phyloP scores from a whole-genome alignment of 257 asterid species.

The Fraxinus excelsior region DNA sequence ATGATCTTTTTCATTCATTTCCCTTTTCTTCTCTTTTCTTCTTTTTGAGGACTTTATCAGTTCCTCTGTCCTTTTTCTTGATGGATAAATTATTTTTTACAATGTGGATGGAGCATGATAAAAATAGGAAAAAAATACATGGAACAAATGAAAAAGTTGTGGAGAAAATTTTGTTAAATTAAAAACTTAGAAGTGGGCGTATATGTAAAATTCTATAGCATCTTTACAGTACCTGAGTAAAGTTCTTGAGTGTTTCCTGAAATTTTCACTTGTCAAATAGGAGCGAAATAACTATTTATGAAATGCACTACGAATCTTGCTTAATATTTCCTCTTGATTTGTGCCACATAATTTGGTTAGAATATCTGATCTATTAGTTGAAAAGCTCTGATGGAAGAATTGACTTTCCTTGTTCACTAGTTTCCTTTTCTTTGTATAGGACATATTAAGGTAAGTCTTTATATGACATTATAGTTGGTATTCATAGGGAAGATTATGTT shows the following conservation, averaged over 20 bases:
- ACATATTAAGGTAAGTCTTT: background rate
- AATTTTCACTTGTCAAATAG: background rate
- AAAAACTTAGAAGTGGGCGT: background rate
- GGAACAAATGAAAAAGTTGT: background rate
- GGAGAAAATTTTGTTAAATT: background rate
- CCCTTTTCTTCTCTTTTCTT: no score
- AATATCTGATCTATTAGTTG: background rate
- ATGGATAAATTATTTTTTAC: background rate
- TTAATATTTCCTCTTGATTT: background rate
- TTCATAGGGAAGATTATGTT: background rate
- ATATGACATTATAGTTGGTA: background rate
- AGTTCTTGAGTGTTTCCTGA: background rate
- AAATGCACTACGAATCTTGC: background rate
- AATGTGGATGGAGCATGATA: background rate
- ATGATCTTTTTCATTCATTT: background rate
- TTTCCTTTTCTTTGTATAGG: background rate
- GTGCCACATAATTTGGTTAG: background rate
- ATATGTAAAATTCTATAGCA: background rate
- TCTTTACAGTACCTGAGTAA: background rate
- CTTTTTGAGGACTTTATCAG: background rate
- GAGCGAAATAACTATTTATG: background rate
- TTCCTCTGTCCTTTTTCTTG: background rate
- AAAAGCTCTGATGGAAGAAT: background rate
- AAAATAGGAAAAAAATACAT: background rate
- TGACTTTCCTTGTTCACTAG: background rate